phyloP scores from a whole-genome alignment of 106 monocot species.

The Xerophyta viscosa region DNA sequence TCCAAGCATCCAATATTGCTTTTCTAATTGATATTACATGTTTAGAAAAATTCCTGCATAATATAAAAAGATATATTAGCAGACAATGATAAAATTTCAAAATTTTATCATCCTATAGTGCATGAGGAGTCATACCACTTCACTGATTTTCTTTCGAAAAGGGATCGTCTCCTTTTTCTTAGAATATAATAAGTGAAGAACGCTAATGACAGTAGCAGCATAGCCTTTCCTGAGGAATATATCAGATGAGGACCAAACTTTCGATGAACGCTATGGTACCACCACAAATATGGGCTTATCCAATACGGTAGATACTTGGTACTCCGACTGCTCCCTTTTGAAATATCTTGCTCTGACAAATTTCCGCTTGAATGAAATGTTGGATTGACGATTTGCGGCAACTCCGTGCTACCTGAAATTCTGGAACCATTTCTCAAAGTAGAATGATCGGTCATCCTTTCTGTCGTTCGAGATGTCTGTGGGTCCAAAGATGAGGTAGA shows the following conservation, averaged over 20 bases:
- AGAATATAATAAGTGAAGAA: conserved; percentile 35
- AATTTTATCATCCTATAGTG: no score
- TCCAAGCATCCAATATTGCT: conserved; percentile 59
- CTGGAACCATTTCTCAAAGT: conserved; percentile 8
- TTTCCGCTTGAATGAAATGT: conserved; percentile 4
- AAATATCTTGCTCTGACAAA: conserved; percentile 5
- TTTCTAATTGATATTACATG: conserved; percentile 32
- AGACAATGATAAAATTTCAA: no score
- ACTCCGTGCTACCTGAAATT: conserved; percentile 1
- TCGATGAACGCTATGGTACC: conserved; percentile 34
- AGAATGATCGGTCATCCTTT: conserved; percentile 6
- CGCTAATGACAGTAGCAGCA: conserved; percentile 34
- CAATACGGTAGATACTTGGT: conserved; percentile 14
- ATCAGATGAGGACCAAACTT: conserved; percentile 37
- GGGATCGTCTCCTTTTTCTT: conserved; percentile 13
- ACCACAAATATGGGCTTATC: conserved; percentile 27
- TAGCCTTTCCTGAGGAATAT: conserved; percentile 39
- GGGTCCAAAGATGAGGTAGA: conserved; percentile 13
- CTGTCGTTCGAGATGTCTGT: conserved; percentile 3
- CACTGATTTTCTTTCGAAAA: conserved; percentile 14
- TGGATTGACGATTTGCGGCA: conserved; percentile 11
- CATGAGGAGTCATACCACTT: conserved; percentile 31
- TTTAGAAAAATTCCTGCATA: conserved; percentile 37
- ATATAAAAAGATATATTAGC: no score
- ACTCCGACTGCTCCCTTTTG: conserved; percentile 17